Conservation (phyloP, 371 early-diverging fungal genomes). For the Mucor sp. region DNA sequence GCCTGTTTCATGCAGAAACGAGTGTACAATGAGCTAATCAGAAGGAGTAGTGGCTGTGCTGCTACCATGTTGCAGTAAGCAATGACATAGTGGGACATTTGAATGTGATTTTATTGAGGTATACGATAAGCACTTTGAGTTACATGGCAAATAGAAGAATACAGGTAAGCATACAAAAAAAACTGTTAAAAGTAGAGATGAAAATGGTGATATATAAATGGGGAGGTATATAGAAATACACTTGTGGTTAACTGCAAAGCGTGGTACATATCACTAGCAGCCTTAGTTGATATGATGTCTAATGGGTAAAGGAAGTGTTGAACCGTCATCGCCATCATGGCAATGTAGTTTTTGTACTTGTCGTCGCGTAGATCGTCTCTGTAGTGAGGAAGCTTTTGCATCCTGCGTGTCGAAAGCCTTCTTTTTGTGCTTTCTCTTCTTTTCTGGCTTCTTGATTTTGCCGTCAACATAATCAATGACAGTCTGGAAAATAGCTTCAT, state of each 20-base stretch:
- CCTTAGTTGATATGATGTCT: background rate
- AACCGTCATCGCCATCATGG: constrained; percentile 18
- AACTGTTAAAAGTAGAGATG: background rate
- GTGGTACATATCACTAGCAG: background rate
- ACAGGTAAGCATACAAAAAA: too few relatives aligned
- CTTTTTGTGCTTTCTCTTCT: background rate
- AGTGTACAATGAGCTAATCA: background rate
- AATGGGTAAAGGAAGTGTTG: background rate
- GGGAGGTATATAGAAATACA: background rate
- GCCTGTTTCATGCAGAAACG: background rate
- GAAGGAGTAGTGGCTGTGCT: background rate
- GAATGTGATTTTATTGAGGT: too few relatives aligned
- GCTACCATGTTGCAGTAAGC: background rate
- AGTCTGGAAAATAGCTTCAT: constrained; percentile 7
- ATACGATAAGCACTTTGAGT: too few relatives aligned
- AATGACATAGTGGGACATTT: background rate
- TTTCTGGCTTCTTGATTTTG: constrained; percentile 1
- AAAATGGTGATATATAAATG: background rate
- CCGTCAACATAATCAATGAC: constrained; percentile 23
- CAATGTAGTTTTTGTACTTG: constrained; percentile 22
- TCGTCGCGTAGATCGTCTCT: constrained; percentile 10
- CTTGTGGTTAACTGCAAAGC: background rate
- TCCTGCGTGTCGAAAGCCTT: background rate
- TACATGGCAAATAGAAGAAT: too few relatives aligned
- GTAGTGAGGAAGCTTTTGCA: background rate